Conservation (phyloP, 768 basidiomycete genomes). For the Lenzites betulinus region DNA sequence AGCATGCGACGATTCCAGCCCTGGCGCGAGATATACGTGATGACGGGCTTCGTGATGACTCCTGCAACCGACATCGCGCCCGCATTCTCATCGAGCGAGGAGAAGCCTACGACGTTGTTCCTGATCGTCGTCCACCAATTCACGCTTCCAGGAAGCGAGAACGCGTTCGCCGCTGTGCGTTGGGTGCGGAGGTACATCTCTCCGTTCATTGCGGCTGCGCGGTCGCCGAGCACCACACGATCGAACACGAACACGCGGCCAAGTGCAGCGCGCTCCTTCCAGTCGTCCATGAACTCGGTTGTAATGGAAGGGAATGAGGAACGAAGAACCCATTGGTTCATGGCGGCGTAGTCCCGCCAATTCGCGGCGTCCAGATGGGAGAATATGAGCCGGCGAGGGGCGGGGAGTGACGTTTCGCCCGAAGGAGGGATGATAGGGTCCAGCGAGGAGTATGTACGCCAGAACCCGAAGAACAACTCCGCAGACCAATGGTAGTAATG, state of each 20-base stretch:
- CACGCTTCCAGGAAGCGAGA: slow-evolving; percentile 69
- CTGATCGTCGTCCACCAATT: slow-evolving; percentile 87
- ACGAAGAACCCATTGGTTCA: slow-evolving; percentile 88
- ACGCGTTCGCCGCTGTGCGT: slow-evolving; percentile 75
- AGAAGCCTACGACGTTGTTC: slow-evolving; percentile 70
- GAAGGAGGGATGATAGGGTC: slow-evolving; percentile 65
- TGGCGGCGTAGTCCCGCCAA: slow-evolving; percentile 89
- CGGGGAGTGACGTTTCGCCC: slow-evolving; percentile 73
- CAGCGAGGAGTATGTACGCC: slow-evolving; percentile 86
- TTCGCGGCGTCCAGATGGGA: slow-evolving; percentile 69
- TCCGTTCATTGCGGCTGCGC: slow-evolving; percentile 80
- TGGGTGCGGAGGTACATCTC: slow-evolving; percentile 67
- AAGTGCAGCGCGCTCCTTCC: slow-evolving; percentile 75
- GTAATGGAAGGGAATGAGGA: slow-evolving; percentile 78
- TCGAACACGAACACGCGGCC: slow-evolving; percentile 77
- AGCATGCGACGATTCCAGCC: slow-evolving; percentile 87
- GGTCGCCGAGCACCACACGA: slow-evolving; percentile 85
- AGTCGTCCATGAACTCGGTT: slow-evolving; percentile 83
- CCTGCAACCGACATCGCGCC: slow-evolving; percentile 42
- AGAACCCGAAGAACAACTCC: slow-evolving; percentile 89
- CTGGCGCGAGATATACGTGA: slow-evolving; percentile 92
- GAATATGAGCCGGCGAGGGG: slow-evolving; percentile 76
- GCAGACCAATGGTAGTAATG: slow-evolving; percentile 96
- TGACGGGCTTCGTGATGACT: slow-evolving; percentile 60
- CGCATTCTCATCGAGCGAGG: slow-evolving; percentile 51